Evolutionary conservation across 352 stramenopile genomes (phyloP), one percentile per base, ranked within the genome.

Genomic region (Phytophthora rubi): DNA sequence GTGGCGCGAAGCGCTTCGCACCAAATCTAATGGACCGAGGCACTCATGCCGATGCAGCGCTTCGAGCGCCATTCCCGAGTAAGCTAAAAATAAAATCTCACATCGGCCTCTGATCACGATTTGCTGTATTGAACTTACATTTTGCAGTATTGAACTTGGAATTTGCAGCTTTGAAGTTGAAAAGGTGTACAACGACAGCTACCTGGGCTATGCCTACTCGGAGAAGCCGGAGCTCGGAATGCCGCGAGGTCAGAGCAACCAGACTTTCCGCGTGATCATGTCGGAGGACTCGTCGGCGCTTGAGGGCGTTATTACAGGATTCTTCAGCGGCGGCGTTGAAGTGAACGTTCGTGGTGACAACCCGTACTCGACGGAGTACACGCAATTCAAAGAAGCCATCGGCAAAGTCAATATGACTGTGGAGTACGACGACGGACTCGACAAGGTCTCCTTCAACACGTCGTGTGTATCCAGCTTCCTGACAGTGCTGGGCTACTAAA

Each of bases 191-290:
- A 70, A 80, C 7, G 55, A 77, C 30, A 73, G 81, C 35, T 92
- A 88, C 71, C 61, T 92, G 16, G 84, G 84, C 30, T 89, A 86
- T 65, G 80, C 80, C 1, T 53, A 83, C n/a, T 88, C 82, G 21
- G 42, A 59, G n/a, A 65, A 82, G 13, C 72, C 80, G 12, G 65
- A 81, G 30, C 53, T 80, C 12, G 81, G 81, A 3, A 68, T 88
- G 53, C 79, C 80, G 33, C 76, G 84, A 39, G 84, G 84, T 0
- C 5, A 65, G 26, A 81, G 52, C 45, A 62, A 76, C 37, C 79
- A 89, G 56, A 65, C 75, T 16, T 86, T 89, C 59, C 70, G 82
- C 32, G 60, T 86, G 15, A 71, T 78, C 48, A 75, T 90, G 62
- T 53, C 66, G n/a, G 76, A 82, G 49, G 62, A 60, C 26, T 64